A percentile compares a stretch with the other conserved stretches of the same genome.
Evolutionary conservation across 2,329 filamentous ascomycete genomes (phyloP).

Genomic region (Aspergillus piperis): DNA sequence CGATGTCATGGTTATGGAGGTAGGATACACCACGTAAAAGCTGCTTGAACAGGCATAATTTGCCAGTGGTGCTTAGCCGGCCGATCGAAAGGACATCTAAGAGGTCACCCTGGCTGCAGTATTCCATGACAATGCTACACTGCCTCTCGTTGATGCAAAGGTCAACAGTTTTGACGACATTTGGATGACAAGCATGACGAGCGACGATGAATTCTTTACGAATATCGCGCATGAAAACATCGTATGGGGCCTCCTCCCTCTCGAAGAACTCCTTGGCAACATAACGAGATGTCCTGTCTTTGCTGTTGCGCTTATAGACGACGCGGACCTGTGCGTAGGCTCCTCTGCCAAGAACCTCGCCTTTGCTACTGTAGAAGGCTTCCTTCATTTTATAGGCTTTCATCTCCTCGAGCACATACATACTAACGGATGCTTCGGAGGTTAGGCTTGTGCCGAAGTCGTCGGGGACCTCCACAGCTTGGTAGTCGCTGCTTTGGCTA

Average conservation of each 20-base stretch:
- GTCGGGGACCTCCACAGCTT: not conserved
- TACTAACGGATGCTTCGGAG: not conserved
- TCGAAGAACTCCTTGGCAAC: slow-evolving; percentile 87
- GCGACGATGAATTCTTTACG: slow-evolving; percentile 89
- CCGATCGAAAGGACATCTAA: slow-evolving; percentile 72
- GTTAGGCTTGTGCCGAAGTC: not conserved
- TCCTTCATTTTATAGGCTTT: not conserved
- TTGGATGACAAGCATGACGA: slow-evolving; percentile 81
- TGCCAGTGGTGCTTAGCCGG: slow-evolving; percentile 68
- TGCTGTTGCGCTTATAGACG: slow-evolving; percentile 69
- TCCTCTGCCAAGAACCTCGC: slow-evolving; percentile 69
- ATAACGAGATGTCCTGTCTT: slow-evolving; percentile 55
- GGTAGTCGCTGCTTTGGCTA: not conserved
- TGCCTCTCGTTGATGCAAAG: slow-evolving; percentile 73
- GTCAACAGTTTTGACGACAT: slow-evolving; percentile 78
- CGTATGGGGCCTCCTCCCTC: slow-evolving; percentile 65
- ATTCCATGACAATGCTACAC: slow-evolving; percentile 95
- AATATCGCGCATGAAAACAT: slow-evolving; percentile 84
- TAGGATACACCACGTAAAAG: slow-evolving; percentile 79
- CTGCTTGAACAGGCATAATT: slow-evolving; percentile 86
- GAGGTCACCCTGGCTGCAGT: slow-evolving; percentile 79
- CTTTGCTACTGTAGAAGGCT: not conserved
- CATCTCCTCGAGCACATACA: too few relatives aligned
- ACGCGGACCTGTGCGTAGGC: slow-evolving; percentile 79
- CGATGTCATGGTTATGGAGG: slow-evolving; percentile 79